These are phyloP conservation scores for Lactifluus echinatus DNA, from an alignment of 768 basidiomycete species.

Conservation along the genomic window DNA sequence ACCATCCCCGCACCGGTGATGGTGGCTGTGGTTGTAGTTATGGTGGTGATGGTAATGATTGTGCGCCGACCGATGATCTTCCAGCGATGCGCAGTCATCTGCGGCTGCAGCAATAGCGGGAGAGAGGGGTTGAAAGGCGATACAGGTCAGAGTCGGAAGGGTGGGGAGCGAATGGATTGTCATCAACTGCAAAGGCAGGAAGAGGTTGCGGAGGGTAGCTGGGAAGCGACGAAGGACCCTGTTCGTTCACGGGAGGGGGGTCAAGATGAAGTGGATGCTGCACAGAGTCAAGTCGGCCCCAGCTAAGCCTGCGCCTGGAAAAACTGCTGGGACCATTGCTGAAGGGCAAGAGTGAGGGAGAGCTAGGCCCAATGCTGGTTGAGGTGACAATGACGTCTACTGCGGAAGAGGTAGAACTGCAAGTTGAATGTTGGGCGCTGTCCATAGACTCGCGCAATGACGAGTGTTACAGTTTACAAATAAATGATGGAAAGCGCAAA, in stretches of 20 bases:
- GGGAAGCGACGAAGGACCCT: slow-evolving; percentile 20
- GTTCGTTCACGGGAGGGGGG: slow-evolving; percentile 22
- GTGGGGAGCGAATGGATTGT: no score
- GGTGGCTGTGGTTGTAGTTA: no score
- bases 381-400: slow-evolving; percentile 44
- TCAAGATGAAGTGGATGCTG: slow-evolving; percentile 42
- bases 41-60: no score
- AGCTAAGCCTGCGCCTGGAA: slow-evolving; percentile 49
- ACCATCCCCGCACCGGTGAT: slow-evolving; percentile 42
- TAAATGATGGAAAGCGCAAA: no score
- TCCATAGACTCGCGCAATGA: no score
- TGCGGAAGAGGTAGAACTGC: slow-evolving; percentile 48
- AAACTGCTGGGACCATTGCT: slow-evolving; percentile 24
- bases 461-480: no score
- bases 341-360: slow-evolving; percentile 42
- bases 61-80: no score
- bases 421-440: no score
- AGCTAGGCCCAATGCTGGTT: slow-evolving; percentile 40
- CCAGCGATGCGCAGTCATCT: slow-evolving; percentile 21
- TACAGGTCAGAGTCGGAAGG: no score
- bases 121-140: no score
- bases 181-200: no score
- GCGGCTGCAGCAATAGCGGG: slow-evolving; percentile 14
- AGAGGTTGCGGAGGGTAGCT: no score
- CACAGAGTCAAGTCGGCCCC: slow-evolving; percentile 41